Evolutionary conservation across 805 yeast genomes (phyloP).

Genomic region (Candida boleticola): DNA sequence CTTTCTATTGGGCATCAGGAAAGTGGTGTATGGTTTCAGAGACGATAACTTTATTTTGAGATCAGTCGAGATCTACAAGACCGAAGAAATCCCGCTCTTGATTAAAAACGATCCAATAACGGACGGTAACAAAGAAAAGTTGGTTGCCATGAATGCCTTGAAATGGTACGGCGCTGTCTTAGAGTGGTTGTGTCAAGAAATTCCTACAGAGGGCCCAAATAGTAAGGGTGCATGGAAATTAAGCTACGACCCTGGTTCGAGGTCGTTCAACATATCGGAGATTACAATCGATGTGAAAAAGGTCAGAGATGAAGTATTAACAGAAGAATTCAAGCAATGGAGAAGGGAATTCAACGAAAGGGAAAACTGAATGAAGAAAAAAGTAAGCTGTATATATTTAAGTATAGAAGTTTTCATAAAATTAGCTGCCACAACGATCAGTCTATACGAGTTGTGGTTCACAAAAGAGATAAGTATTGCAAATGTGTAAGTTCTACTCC

Average conservation of each 20-base stretch:
- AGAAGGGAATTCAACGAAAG: slow-evolving; percentile 11
- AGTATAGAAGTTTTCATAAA: no score
- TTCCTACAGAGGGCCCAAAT: slow-evolving; percentile 50
- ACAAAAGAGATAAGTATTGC: no score
- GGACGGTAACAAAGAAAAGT: slow-evolving; percentile 32
- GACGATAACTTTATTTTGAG: slow-evolving; percentile 65
- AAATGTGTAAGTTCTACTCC: no score
- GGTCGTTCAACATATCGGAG: slow-evolving; percentile 51
- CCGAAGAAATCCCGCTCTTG: slow-evolving; percentile 74
- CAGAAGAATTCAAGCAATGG: slow-evolving; percentile 43
- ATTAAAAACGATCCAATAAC: slow-evolving; percentile 51
- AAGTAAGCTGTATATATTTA: no score
- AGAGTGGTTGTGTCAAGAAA: slow-evolving; percentile 63
- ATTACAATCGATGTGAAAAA: slow-evolving; percentile 40
- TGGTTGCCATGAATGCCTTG: slow-evolving; percentile 74
- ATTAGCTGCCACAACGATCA: no score
- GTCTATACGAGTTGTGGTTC: no score
- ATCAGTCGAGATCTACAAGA: slow-evolving; percentile 69
- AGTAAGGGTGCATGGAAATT: slow-evolving; percentile 45
- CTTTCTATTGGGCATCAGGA: slow-evolving; percentile 81
- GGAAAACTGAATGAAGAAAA: slow-evolving; percentile 3
- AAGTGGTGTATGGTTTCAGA: slow-evolving; percentile 81
- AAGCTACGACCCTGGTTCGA: slow-evolving; percentile 54
- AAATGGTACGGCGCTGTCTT: slow-evolving; percentile 84
- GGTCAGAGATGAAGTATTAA: slow-evolving; percentile 42